Evolutionary conservation across 345 rosid genomes (phyloP), one percentile per base, ranked within the genome.

Genomic region (Pelargonium nanum): DNA sequence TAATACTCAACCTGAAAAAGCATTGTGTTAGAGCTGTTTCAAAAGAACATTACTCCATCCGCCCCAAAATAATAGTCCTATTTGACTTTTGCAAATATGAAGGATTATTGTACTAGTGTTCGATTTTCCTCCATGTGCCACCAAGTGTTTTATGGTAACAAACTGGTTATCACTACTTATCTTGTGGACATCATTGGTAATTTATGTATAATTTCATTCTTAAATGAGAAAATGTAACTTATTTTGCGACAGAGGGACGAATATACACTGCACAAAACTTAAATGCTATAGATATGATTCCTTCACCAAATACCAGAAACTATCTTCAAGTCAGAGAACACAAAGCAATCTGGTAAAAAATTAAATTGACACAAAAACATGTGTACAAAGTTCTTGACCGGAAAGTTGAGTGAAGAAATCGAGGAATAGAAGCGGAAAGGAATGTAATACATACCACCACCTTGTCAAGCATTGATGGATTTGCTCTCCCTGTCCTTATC

Each of bases 401-500:
- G 22, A 53, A 3, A 57, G 50, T n/a, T 20, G 26, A 56, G 50
- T 17, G 19, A 19, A 22, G 23, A 17, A 3, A 17, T 26, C 10
- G 8, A 23, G 17, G 58, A 25, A 23, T 19, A 32, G 53, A 12
- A 69, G 22, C 10, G 15, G 48, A 7, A 28, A 7, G 32, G 7
- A 28, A 7, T 28, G 32, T 2, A 30, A 61, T 52, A 13, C 26
- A 30, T 68, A 86, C 98, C 95, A 85, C 84, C 61, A 89, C 79
- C 79, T 89, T 89, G 72, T 92, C 95, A 21, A 89, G 83, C 83
- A 92, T 89, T 13, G 89, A 80, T 0, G 81, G 89, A 66, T 85
- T 92, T 4, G 97, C 63, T 80, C 94, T 77, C 52, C 95, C 98
- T 0, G 98, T 92, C 76, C 98, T 84, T 50, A 84, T 73, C 50